Evolutionary conservation across 2,329 filamentous ascomycete genomes (phyloP), one percentile per base, ranked within the genome.

Genomic region (Bimuria novae-zelandiae): DNA sequence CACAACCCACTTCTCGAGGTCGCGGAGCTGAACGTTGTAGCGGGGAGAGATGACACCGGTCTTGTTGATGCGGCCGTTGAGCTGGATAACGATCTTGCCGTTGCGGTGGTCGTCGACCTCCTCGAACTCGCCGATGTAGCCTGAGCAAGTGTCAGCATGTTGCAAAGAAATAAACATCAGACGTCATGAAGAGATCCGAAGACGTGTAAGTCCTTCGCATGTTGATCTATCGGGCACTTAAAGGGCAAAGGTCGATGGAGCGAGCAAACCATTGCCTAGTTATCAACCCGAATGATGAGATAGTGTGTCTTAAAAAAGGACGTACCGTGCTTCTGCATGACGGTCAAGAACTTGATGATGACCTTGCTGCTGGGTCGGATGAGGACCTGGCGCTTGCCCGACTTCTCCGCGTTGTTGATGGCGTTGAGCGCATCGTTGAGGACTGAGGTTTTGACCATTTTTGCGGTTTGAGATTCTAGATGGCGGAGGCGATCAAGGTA

Each of bases 401-500:
- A 85, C 89, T 99, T 97, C 88, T 99, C 95, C 85, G 94, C 94
- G 82, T 99, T 99, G 92, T 99, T 99, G 89, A 99, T 97, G 84
- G 87, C 69, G 58, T 96, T 96, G 76, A 97, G 89, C 78, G 90
- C 92, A 89, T 99, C 94, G 87, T 97, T 95, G 81, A 99, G 92
- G 76, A 97, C 94, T 79, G 92, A 96, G 76, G 94, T 97, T 84
- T 90, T 92, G 82, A 97, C 92, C 93, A 99, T 99, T 78, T 89
- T 97, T 86, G 78, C 87, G 86, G 84, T 59, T 84, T 83, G 84
- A 90, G 88, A 91, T 91, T 91, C 88, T 92, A 88, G 89, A 83
- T 89, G 87, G 80, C 76, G 68, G 69, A 71, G 60, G 75, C 76
- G 79, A 82, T 75, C 81, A 81, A 85, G 83, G 82, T 85, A 82